These are phyloP conservation scores for Pichia sorboxylosa DNA, from an alignment of 1,139 yeast genomes.

Conservation along the genomic window DNA sequence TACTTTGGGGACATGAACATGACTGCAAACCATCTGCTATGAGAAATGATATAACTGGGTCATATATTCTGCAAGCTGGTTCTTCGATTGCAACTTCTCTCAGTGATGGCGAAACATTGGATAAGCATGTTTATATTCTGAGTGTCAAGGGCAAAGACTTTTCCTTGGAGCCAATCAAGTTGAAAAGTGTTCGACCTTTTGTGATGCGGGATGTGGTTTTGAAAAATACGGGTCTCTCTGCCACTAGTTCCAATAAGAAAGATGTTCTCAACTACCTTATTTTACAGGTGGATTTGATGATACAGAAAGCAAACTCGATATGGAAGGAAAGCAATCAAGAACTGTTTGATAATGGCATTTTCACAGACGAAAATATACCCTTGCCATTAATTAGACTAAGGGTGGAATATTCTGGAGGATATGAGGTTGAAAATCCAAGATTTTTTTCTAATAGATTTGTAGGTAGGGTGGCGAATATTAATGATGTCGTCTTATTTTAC, in stretches of 20 bases:
- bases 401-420: constrained; percentile 86
- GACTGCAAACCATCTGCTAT: constrained; percentile 81
- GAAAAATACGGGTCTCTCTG: constrained; percentile 40
- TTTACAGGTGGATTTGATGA: constrained; percentile 54
- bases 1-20: constrained; percentile 98
- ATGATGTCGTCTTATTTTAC: constrained; percentile 69
- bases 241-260: constrained; percentile 53
- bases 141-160: constrained; percentile 51
- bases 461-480: constrained; percentile 80
- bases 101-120: constrained; percentile 71
- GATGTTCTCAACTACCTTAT: constrained; percentile 53
- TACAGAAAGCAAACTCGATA: constrained; percentile 43
- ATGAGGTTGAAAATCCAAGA: constrained; percentile 82
- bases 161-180: constrained; percentile 49
- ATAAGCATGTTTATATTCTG: constrained; percentile 64
- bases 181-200: constrained; percentile 76
- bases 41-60: constrained; percentile 54
- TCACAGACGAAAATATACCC: constrained; percentile 29
- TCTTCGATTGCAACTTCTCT: constrained; percentile 89
- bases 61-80: constrained; percentile 84
- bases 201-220: constrained; percentile 56
- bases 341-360: constrained; percentile 16
- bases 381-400: constrained; percentile 71
- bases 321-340: constrained; percentile 33
- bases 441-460: constrained; percentile 84